Base-by-base conservation (phyloP, 768 basidiomycete species). In the Suillus brevipes region DNA sequence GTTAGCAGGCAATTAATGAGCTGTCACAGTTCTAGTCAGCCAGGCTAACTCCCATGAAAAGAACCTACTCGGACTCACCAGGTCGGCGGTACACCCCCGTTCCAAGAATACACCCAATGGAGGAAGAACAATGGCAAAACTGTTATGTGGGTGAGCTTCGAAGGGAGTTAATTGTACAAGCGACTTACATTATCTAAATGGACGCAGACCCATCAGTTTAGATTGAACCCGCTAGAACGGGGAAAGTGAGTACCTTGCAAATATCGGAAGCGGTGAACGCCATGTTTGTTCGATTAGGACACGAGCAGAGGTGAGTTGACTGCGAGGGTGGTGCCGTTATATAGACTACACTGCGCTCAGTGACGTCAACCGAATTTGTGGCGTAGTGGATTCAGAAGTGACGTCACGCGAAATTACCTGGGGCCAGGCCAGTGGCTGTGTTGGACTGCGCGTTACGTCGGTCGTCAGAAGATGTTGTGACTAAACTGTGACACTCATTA, bases 61-160 rank as follows among this genome's bases (percentile, higher is more conserved):
- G 25, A 52, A 60, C 65, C 61, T n/a, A n/a, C n/a, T n/a, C n/a
- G n/a, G 47, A 84, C 88, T 60, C 71, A 91, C 87, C 52, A 96
- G 77, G 75, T 95, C 93, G 25, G 84, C 86, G 42, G 81, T 79
- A 74, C 93, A 95, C 31, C 95, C 95, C 61, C 92, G 84, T 80
- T 96, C 94, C 31, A 96, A 78, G 80, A 95, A 94, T 31, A 97
- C 95, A 63, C 89, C 94, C 3, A 97, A 73, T 65, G 95, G 95
- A 12, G 94, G 92, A 16, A 94, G 70, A 74, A 93, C 69, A 77
- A 94, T 82, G 65, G 91, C 91, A 62, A 87, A 70, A 65, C 87
- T 90, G 40, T 64, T 58, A 57, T 12, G 16, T 1, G 4, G 34
- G 37, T 76, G 66, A 76, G 67, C 31, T 62, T 45, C n/a, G 52